A percentile compares a stretch with the other conserved stretches of the same genome.
Conservation (phyloP, 371 early-diverging fungal genomes). For the Lichtheimia hyalospora region DNA sequence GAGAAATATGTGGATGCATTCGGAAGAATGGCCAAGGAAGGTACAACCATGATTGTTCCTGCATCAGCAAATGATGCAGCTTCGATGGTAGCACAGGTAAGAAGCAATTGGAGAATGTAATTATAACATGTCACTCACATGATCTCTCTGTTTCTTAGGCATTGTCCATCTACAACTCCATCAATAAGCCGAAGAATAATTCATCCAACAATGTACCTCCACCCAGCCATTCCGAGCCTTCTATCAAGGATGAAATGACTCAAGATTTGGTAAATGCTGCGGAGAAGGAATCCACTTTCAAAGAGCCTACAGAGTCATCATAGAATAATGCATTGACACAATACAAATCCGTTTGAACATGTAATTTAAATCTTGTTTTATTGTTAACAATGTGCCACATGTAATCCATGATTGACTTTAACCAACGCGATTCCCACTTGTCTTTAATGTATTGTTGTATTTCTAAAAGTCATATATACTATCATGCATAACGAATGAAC, state of each 20-base stretch:
- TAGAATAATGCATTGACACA: neutral
- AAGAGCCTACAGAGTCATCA: conserved; percentile 16
- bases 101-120: neutral
- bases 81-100: conserved; percentile 82
- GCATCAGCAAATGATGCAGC: conserved; percentile 81
- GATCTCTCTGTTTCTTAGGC: conserved; percentile 27
- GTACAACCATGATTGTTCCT: conserved; percentile 93
- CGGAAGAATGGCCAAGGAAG: conserved; percentile 88
- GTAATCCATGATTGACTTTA: too few species aligned
- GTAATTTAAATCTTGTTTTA: too few species aligned
- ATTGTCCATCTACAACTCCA: conserved; percentile 52
- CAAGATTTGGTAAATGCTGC: conserved; percentile 32
- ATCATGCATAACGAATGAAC: too few species aligned
- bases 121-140: neutral
- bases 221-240: conserved; percentile 1
- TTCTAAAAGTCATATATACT: too few species aligned
- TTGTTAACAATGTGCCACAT: too few species aligned
- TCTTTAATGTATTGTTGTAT: too few species aligned
- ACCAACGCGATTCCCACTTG: too few species aligned
- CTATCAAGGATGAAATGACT: conserved; percentile 37
- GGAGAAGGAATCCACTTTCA: conserved; percentile 24
- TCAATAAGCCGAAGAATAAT: conserved; percentile 35
- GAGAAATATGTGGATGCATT: conserved; percentile 97
- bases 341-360: too few species aligned
- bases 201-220: neutral